Evolutionary conservation across 371 early-diverging fungal species (phyloP).

Genomic region (Rhizopus sp.): DNA sequence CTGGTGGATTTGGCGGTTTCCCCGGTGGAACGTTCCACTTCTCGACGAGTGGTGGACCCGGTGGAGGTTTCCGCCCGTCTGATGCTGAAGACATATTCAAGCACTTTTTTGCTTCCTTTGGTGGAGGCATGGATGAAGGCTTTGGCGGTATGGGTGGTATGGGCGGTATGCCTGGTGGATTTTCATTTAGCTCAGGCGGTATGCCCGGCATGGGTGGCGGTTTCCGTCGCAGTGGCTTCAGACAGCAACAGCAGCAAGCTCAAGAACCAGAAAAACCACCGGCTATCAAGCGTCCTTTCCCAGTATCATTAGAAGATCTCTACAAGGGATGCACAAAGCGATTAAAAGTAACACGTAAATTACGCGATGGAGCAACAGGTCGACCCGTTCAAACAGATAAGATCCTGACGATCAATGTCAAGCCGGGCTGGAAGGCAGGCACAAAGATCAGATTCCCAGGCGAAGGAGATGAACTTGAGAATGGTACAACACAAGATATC

Average conservation of each 20-base stretch:
- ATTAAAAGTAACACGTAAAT: slow-evolving; percentile 89
- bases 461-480: slow-evolving; percentile 92
- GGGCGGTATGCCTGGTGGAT: slow-evolving; percentile 15
- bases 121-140: slow-evolving; percentile 21
- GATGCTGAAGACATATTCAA: slow-evolving; percentile 92
- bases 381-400: slow-evolving; percentile 68
- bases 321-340: slow-evolving; percentile 90
- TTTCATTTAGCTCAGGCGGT: slow-evolving; percentile 11
- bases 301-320: slow-evolving; percentile 91
- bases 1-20: slow-evolving; percentile 28
- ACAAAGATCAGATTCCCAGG: slow-evolving; percentile 94
- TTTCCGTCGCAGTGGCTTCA: slow-evolving; percentile 5
- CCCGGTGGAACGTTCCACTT: slow-evolving; percentile 52
- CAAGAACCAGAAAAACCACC: slow-evolving; percentile 47
- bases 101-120: slow-evolving; percentile 79
- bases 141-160: slow-evolving; percentile 18
- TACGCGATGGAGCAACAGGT: slow-evolving; percentile 54
- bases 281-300: slow-evolving; percentile 70
- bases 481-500: slow-evolving; percentile 83
- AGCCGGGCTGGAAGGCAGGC: slow-evolving; percentile 98
- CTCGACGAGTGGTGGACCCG: slow-evolving; percentile 43
- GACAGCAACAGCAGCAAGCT: background rate
- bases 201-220: slow-evolving; percentile 13
- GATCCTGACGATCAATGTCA: slow-evolving; percentile 84
- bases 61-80: slow-evolving; percentile 67